Conservation (phyloP, 495 filamentous ascomycete species). For the Parathielavia hyrcaniae region DNA sequence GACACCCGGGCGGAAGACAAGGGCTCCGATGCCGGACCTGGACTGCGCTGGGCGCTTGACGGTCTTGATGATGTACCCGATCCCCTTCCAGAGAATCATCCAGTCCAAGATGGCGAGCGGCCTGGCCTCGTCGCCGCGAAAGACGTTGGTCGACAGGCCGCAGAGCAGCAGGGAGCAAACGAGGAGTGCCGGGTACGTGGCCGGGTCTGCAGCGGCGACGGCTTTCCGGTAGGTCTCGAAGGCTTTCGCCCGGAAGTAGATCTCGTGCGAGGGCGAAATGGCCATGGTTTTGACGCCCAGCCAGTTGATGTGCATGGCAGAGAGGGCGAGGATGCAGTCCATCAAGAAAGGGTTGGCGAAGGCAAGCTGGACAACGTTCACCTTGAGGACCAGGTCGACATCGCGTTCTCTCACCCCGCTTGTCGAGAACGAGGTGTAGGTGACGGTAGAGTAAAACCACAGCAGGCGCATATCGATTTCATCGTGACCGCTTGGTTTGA, state of each 20-base stretch:
- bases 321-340: slow-evolving; percentile 43
- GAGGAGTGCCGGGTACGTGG: slow-evolving; percentile 38
- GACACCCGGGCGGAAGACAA: slow-evolving; percentile 38
- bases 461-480: slow-evolving; percentile 39
- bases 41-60: slow-evolving; percentile 20
- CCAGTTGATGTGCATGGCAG: slow-evolving; percentile 40
- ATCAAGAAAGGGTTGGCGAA: slow-evolving; percentile 47
- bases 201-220: slow-evolving; percentile 34
- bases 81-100: slow-evolving; percentile 44
- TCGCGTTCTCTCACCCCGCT: slow-evolving; percentile 24
- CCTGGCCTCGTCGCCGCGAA: slow-evolving; percentile 35
- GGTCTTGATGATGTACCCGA: slow-evolving; percentile 38
- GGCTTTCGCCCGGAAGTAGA: slow-evolving; percentile 39
- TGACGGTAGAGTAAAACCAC: slow-evolving; percentile 38
- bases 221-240: slow-evolving; percentile 43
- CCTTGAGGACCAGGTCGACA: slow-evolving; percentile 37
- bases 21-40: slow-evolving; percentile 31
- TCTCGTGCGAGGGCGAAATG: slow-evolving; percentile 18
- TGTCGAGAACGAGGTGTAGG: slow-evolving; percentile 37
- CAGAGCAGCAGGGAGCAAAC: slow-evolving; percentile 40
- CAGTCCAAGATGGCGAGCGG: slow-evolving; percentile 42
- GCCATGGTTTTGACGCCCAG: slow-evolving; percentile 23
- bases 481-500: slow-evolving; percentile 26
- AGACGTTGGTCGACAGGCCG: slow-evolving; percentile 37
- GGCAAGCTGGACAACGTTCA: slow-evolving; percentile 43